A percentile compares a stretch with the other conserved stretches of the same genome.
These are phyloP conservation scores for Backusella australiensis DNA, from an alignment of 192 early-diverging fungal species.

Conservation along the genomic window DNA sequence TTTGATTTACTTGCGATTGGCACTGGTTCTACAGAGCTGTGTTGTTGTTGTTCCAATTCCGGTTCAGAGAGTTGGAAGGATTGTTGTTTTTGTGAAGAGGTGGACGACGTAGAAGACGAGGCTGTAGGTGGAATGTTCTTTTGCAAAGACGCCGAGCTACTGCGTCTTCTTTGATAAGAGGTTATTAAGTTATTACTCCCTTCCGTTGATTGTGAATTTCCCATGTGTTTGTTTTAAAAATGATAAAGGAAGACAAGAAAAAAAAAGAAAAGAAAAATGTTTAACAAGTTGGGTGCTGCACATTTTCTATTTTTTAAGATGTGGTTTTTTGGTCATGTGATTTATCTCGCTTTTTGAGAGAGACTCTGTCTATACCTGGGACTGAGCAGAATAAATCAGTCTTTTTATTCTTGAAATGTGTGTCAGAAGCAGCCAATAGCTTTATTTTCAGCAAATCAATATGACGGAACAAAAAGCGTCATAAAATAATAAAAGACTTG, in stretches of 20 bases:
- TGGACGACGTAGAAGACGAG: not conserved
- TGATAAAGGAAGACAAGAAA: not conserved
- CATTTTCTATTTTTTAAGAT: not conserved
- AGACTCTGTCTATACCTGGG: too few relatives aligned
- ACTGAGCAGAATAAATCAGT: too few relatives aligned
- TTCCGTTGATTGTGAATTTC: slow-evolving; percentile 13
- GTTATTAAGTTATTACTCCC: not conserved
- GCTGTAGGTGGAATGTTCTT: not conserved
- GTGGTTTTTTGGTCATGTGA: not conserved
- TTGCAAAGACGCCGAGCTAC: not conserved
- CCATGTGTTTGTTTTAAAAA: not conserved
- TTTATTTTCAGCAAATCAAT: too few relatives aligned
- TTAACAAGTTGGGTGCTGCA: not conserved
- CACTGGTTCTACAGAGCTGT: not conserved
- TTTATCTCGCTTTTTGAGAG: not conserved
- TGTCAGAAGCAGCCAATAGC: too few relatives aligned
- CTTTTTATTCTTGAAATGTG: too few relatives aligned
- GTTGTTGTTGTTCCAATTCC: not conserved
- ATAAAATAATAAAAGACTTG: too few relatives aligned
- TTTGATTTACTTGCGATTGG: not conserved
- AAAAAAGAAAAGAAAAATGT: not conserved
- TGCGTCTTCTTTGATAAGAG: not conserved
- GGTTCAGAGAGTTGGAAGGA: not conserved
- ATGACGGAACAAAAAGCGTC: too few relatives aligned
- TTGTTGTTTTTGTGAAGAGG: not conserved